Conservation (phyloP, 2,329 filamentous ascomycete species). For the Ophiostoma sp. region DNA sequence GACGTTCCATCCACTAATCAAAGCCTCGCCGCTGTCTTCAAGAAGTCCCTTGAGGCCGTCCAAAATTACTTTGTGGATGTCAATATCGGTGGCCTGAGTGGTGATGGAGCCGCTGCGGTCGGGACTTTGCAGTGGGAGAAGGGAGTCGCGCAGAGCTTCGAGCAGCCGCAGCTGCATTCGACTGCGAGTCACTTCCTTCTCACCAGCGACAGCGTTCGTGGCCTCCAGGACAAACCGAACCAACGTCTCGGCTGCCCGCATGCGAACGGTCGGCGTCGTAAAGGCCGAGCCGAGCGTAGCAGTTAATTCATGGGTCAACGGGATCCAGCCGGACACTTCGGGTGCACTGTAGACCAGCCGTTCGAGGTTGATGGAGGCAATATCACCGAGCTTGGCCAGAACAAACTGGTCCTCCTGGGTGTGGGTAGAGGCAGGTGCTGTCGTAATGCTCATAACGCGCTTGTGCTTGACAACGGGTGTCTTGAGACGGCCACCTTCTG, state of each 20-base stretch:
- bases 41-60: conserved; percentile 80
- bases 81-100: conserved; percentile 65
- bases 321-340: conserved; percentile 72
- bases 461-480: conserved; percentile 41
- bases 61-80: conserved; percentile 77
- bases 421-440: conserved; percentile 47
- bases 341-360: conserved; percentile 69
- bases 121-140: conserved; percentile 57
- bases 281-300: conserved; percentile 49
- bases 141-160: conserved; percentile 62
- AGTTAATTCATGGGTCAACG: conserved; percentile 60
- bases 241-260: conserved; percentile 65
- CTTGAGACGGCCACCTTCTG: conserved; percentile 35
- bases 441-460: conserved; percentile 51
- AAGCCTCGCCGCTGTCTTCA: conserved; percentile 82
- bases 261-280: conserved; percentile 54
- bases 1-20: conserved; percentile 80
- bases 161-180: conserved; percentile 73
- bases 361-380: conserved; percentile 72
- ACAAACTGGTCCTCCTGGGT: conserved; percentile 67
- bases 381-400: conserved; percentile 70
- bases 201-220: conserved; percentile 55
- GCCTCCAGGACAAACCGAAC: conserved; percentile 59
- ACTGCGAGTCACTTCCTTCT: conserved; percentile 53
- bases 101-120: conserved; percentile 57